Evolutionary conservation across 2,329 filamentous ascomycete species (phyloP), one percentile per base, ranked within the genome.

Genomic region (Hymenoscyphus salicellus): DNA sequence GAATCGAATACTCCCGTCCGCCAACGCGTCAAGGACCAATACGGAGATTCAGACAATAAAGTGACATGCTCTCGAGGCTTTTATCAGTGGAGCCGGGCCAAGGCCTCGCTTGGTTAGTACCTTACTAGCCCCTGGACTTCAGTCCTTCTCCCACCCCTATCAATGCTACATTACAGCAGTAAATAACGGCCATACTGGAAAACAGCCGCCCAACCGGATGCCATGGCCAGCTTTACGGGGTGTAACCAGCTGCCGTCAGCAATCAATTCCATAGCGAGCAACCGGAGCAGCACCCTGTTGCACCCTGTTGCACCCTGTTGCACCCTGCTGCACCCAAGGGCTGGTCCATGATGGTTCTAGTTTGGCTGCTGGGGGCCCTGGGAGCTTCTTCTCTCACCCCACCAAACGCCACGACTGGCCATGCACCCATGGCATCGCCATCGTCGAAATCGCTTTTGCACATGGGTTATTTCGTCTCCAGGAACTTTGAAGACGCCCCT

Each of bases 11-110:
- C 36, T 38, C 36, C 36, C 14, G 11, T 38, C 36, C 14, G 36
- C 36, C 36, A 38, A 38, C 36, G n/a, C 43, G 43, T 10, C 8
- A 49, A n/a, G 43, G n/a, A 23, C 43, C 5, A 23, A 49, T 23
- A 49, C 43, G 46, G 46, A 52, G 46, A 14, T 52, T 52, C 26
- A 23, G 46, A 52, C 46, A 52, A 52, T 52, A 52, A 23, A 38
- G 14, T 17, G 36, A 38, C 14, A 38, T 38, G 36, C 36, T 36
- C 8, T 11, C 43, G 10, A 49, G 43, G 23, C 20, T 49, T 36
- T 52, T 23, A 52, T 26, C 46, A 52, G 46, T 52, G 46, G 46
- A 52, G 23, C n/a, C 20, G 46, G 46, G 46, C 46, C 46, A 52
- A 52, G 46, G 6, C 23, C 46, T 52, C 46, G 46, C 46, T 23